A percentile compares a stretch with the other conserved stretches of the same genome.
phyloP scores from a whole-genome alignment of 2,329 filamentous ascomycete species.

The Trichoderma sp. region DNA sequence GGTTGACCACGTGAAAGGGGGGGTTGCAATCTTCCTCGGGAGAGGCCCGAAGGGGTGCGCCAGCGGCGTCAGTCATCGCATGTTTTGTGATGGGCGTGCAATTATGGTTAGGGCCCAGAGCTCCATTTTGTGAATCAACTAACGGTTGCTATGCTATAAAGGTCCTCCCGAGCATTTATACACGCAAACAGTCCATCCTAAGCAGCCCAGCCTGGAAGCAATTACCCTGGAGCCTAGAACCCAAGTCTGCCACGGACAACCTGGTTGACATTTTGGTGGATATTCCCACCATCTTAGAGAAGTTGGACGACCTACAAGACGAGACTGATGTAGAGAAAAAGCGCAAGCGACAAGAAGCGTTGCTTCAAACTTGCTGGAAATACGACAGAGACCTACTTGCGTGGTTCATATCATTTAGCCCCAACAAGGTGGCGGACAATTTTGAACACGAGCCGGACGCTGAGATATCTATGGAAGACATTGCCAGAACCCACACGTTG shows the following conservation, averaged over 20 bases:
- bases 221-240: neutral
- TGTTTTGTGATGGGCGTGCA: neutral
- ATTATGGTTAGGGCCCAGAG: neutral
- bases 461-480: neutral
- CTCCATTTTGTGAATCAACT: neutral
- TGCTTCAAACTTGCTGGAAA: neutral
- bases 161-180: neutral
- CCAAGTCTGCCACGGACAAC: neutral
- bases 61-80: neutral
- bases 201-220: neutral
- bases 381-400: neutral
- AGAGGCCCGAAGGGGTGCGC: neutral
- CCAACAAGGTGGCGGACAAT: neutral
- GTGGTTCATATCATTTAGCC: neutral
- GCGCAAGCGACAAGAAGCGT: neutral
- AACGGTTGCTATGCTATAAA: neutral
- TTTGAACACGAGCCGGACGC: neutral
- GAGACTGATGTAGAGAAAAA: neutral
- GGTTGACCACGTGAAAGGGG: neutral
- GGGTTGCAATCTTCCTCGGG: neutral
- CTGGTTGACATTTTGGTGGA: neutral
- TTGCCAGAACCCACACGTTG: neutral
- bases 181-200: neutral
- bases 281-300: neutral
- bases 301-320: neutral